Evolutionary conservation across 768 basidiomycete species (phyloP), one percentile per base, ranked within the genome.

Genomic region (Tubosaeta brunneosetosa): DNA sequence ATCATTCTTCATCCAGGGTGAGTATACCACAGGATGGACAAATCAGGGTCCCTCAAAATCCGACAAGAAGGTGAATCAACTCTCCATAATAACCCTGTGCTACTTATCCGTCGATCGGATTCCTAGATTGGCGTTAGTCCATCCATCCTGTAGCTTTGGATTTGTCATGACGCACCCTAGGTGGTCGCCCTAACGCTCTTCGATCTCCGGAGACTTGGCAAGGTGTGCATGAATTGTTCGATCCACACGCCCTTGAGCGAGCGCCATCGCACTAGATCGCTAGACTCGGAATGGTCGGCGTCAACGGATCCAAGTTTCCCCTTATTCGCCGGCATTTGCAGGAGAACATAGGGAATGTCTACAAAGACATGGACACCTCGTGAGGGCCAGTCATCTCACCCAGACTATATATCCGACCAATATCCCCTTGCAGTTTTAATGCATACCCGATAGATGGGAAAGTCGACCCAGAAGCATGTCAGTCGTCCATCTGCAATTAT

Each of bases 21-120:
- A 94, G 74, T 95, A 95, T 67, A 95, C 93, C 56, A 95, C 93
- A 47, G 93, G 94, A 66, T 95, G 90, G 89, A 92, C 90, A 10
- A 84, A 83, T 12, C 82, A 87, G 34, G 93, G 93, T n/a, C 91
- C 89, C 40, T 94, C 92, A 14, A 91, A 85, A 64, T 94, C 92
- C 6, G 94, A 95, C 73, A 95, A 95, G 74, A 97, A 93, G 79
- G 91, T 88, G 51, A 50, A 74, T 51, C 12, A 16, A 12, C 43
- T 27, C 37, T 50, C 37, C 8, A 36, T 7, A 31, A 6, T 40
- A 12, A n/a, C 37, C 17, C 6, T 29, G 3, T 41, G 29, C 19
- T 6, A 37, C 31, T 40, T 22, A 55, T 47, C 45, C 5, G 43
- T 44, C 9, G 10, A 44, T 19, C 46, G 16, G 27, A 38, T 62